A percentile compares a stretch with the other conserved stretches of the same genome.
phyloP scores from a whole-genome alignment of 768 basidiomycete genomes.

The Xanthoconium purpureum region DNA sequence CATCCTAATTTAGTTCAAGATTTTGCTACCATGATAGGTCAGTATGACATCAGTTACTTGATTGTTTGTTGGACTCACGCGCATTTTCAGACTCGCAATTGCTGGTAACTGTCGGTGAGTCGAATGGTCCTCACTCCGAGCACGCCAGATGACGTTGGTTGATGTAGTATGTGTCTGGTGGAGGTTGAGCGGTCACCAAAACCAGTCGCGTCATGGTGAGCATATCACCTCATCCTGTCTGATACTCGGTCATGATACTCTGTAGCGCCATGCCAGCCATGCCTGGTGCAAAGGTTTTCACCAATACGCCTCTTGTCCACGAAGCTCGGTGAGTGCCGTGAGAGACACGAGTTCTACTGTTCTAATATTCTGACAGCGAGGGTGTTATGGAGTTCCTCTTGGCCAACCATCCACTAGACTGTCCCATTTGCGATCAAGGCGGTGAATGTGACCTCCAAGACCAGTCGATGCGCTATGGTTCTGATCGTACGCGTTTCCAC shows the following conservation, averaged over 20 bases:
- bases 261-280: conserved; percentile 94
- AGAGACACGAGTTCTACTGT: background rate
- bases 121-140: background rate
- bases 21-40: conserved; percentile 88
- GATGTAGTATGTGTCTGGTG: conserved; percentile 89
- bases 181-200: conserved; percentile 96
- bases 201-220: conserved; percentile 89
- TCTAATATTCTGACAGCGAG: conserved; percentile 51
- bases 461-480: conserved; percentile 98
- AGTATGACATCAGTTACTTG: conserved; percentile 8
- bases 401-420: conserved; percentile 96
- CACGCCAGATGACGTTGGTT: conserved; percentile 3
- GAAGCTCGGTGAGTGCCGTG: conserved; percentile 64
- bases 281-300: conserved; percentile 89
- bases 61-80: conserved; percentile 1
- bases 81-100: conserved; percentile 72
- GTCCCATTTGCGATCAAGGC: conserved; percentile 98
- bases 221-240: background rate
- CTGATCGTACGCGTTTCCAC: conserved; percentile 96
- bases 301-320: conserved; percentile 87
- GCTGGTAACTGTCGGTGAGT: conserved; percentile 95
- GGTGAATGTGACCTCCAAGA: conserved; percentile 99
- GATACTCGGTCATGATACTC: background rate
- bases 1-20: conserved; percentile 36
- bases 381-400: conserved; percentile 99